Evolutionary conservation across 2,329 filamentous ascomycete species (phyloP), one percentile per base, ranked within the genome.

Genomic region (Fusarium falciforme): DNA sequence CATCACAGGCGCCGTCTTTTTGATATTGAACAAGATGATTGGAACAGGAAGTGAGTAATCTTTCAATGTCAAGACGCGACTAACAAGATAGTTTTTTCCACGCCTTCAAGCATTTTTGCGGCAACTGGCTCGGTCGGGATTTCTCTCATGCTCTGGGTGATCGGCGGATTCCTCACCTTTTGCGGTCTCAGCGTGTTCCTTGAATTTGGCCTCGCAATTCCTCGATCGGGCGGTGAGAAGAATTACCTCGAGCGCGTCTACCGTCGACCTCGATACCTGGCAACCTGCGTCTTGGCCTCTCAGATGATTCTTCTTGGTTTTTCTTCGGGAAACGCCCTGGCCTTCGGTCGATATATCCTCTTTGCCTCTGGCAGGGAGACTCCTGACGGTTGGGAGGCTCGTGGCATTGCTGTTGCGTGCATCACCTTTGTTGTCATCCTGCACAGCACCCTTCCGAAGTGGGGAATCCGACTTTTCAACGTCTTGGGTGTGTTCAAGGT

Each of bases 231-330:
- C 16, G 90, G 90, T 22, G 90, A 92, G 72, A 92, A 92, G 84
- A 90, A 91, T 79, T 92, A 92, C 77, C 87, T 92, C 16, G 90
- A 92, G 76, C 85, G 88, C n/a, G 88, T 90, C 17, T 92, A 91
- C 80, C 85, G 85, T 3, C 86, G 84, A 25, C 90, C 90, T 0
- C 87, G 85, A 66, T 90, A 90, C 79, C 80, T 92, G 1, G 87
- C 89, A 1, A 90, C 89, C 0, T 89, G 88, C 70, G 85, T 92
- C 2, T 83, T 92, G 36, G 89, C 89, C 4, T 83, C 89, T 2
- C 89, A 91, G 79, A 90, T 91, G 87, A 84, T 91, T 54, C 82
- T 91, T 1, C 85, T 92, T 1, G 89, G 89, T 0, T 91, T 91
- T 77, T 90, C 89, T 0, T 87, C 89, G 0, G 88, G 86, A 1